Evolutionary conservation across 179 eudicot genomes (phyloP).

Genomic region (Nepenthes alata): DNA sequence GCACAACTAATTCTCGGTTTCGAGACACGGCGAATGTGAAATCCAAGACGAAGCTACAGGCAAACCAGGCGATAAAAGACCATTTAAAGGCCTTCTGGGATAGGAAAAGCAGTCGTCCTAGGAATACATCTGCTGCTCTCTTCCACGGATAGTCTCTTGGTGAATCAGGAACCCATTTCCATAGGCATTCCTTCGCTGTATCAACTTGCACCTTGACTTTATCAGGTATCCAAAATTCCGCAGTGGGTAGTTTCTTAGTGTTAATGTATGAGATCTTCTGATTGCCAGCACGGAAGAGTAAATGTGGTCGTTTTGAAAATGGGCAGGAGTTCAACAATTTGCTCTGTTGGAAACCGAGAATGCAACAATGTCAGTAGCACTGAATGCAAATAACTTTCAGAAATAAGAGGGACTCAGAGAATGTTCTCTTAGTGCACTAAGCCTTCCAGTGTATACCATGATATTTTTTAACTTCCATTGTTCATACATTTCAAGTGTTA

Average conservation of each 20-base stretch:
- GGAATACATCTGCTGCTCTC: neutral
- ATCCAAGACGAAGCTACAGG: constrained; percentile 24
- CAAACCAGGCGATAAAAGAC: constrained; percentile 23
- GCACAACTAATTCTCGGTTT: constrained; percentile 40
- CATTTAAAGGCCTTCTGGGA: constrained; percentile 27
- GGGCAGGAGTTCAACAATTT: no score
- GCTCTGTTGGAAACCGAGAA: no score
- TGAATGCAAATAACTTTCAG: no score
- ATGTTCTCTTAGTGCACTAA: no score
- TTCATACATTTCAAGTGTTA: no score
- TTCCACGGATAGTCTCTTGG: neutral
- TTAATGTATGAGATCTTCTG: constrained; percentile 2
- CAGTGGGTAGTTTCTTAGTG: neutral
- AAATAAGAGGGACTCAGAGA: no score
- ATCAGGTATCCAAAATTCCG: neutral
- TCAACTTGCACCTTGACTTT: neutral
- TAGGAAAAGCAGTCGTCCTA: constrained; percentile 7
- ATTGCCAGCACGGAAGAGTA: no score
- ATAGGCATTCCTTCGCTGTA: neutral
- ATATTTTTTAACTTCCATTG: no score
- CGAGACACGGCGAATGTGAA: constrained; percentile 22
- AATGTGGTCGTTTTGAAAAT: no score
- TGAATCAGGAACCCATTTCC: neutral
- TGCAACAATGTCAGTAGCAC: no score
- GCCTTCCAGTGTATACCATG: no score